Base-by-base conservation (phyloP, 306 rosid genomes). In the Dryas alaskensis region DNA sequence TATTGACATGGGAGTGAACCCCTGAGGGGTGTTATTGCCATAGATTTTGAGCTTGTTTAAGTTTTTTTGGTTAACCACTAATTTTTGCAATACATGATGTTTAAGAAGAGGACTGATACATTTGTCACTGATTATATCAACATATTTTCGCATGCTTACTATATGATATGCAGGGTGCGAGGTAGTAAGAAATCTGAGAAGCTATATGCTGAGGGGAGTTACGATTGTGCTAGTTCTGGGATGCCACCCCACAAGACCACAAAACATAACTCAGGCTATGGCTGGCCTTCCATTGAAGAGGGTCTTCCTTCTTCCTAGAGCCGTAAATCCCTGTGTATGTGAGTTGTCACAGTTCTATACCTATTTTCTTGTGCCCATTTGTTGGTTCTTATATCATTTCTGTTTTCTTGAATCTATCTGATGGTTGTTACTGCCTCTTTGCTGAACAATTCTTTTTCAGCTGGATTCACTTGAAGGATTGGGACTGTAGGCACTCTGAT, bases 181-280 rank as follows among this genome's bases (percentile, higher is more conserved):
- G 37, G 43, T 4, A 13, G 64, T 11, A 71, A 14, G 55, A 50
- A 70, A 43, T 5, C 3, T n/a, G 75, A 49, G 2, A 69, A 51
- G 70, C 13, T 5, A 6, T 22, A 50, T 37, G 67, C 73, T 53
- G 72, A 85, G 76, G 89, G 86, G 63, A 17, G 86, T 77, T 87
- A 81, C 78, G 73, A 79, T 52, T 85, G 87, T 16, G 79, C 73
- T 74, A 89, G 87, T 4, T 87, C 87, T 74, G 87, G 80, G 39
- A 81, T 84, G 72, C 89, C 85, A 19, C 87, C 79, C 14, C 81
- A 85, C 63, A 85, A 85, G 76, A 83, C 89, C 72, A 87, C 87
- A 65, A 85, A 87, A 73, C 86, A 83, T 77, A 82, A 83, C 59
- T 87, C 89, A 65, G 89, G 89, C 49, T 77, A 86, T 79, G 89